A percentile compares a stretch with the other conserved stretches of the same genome.
These are phyloP conservation scores for Xylaria multiplex DNA, from an alignment of 2,329 filamentous ascomycete species.

Conservation along the genomic window DNA sequence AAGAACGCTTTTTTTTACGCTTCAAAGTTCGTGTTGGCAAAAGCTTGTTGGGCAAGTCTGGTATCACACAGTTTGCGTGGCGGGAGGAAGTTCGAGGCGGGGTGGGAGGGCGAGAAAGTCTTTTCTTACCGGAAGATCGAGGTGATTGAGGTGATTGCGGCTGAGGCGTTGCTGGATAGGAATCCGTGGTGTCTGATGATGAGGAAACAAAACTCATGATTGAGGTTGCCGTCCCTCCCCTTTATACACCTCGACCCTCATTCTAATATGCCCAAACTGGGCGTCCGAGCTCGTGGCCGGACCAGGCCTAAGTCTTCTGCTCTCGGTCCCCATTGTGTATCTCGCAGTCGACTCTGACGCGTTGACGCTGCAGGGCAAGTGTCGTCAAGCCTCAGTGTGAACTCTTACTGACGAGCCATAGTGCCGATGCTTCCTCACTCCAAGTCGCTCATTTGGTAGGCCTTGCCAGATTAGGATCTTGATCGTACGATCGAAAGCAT, in stretches of 20 bases:
- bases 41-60: constrained; percentile 23
- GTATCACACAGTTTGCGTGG: constrained; percentile 24
- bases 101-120: constrained; percentile 35
- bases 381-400: constrained; percentile 25
- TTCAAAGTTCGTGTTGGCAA: constrained; percentile 33
- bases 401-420: constrained; percentile 23
- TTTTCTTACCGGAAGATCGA: constrained; percentile 27
- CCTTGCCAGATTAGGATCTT: constrained; percentile 34
- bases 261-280: constrained; percentile 9
- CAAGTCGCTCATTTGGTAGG: constrained; percentile 26
- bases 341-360: constrained; percentile 24
- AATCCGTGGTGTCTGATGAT: constrained; percentile 34
- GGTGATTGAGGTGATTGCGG: constrained; percentile 19
- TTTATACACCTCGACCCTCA: constrained; percentile 40
- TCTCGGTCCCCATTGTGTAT: constrained; percentile 32
- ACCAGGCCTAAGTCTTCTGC: constrained; percentile 10
- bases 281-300: constrained; percentile 22
- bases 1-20: constrained; percentile 43
- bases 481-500: constrained; percentile 44
- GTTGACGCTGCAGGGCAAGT: constrained; percentile 25
- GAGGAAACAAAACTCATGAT: constrained; percentile 30
- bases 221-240: constrained; percentile 22
- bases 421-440: constrained; percentile 21
- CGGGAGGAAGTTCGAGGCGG: constrained; percentile 43
- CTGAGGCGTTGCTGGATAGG: constrained; percentile 12